Conservation (phyloP, 768 basidiomycete genomes). For the Lactarius sp. region DNA sequence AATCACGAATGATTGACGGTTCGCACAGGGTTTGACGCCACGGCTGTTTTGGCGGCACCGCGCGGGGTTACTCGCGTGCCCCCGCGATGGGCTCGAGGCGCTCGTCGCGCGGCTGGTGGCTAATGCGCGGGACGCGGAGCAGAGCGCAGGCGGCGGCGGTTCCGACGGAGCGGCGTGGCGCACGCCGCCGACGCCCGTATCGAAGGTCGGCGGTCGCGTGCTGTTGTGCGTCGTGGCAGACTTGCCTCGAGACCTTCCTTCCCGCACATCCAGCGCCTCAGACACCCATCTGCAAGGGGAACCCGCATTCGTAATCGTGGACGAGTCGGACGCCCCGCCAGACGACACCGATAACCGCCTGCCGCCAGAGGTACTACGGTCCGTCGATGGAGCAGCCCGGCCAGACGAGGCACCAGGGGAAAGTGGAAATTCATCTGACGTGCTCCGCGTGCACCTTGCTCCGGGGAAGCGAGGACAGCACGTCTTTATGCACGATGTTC, state of each 20-base stretch:
- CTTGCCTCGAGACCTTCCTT: slow-evolving; percentile 26
- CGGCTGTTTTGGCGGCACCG: slow-evolving; percentile 62
- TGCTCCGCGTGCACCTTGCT: slow-evolving; percentile 30
- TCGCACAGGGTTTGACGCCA: slow-evolving; percentile 71
- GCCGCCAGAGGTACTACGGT: background rate
- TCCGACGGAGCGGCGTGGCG: slow-evolving; percentile 17
- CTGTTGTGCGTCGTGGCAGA: slow-evolving; percentile 36
- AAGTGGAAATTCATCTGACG: background rate
- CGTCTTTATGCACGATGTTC: slow-evolving; percentile 42
- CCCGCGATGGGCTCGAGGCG: slow-evolving; percentile 46
- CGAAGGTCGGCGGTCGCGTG: slow-evolving; percentile 39
- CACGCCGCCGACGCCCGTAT: slow-evolving; percentile 32
- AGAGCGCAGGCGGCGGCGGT: background rate
- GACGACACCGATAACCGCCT: background rate
- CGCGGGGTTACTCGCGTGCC: slow-evolving; percentile 42
- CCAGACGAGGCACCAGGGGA: background rate
- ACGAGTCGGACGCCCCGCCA: slow-evolving; percentile 7
- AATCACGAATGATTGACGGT: background rate
- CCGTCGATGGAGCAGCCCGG: background rate
- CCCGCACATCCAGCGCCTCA: background rate
- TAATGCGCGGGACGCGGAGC: background rate
- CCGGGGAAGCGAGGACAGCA: slow-evolving; percentile 52
- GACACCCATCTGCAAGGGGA: background rate
- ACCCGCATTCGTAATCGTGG: slow-evolving; percentile 34
- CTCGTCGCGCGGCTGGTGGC: slow-evolving; percentile 35